phyloP scores from a whole-genome alignment of 176 grass and related monocot species.

The Zizania latifolia region DNA sequence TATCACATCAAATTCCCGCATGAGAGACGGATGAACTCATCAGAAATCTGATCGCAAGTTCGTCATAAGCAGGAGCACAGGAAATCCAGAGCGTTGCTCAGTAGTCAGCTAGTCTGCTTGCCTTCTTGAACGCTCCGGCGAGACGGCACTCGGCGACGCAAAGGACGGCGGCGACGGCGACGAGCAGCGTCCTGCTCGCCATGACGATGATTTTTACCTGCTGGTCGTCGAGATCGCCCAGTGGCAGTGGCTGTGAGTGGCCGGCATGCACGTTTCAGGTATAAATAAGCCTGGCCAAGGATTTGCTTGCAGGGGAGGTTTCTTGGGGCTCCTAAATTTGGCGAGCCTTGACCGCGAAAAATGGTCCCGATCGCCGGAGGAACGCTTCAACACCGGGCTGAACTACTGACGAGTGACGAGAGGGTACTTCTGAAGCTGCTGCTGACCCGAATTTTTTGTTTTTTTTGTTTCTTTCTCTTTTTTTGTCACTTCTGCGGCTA shows the following conservation, averaged over 20 bases:
- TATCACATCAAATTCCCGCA: background rate
- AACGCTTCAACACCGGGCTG: conserved; percentile 28
- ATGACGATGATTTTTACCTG: background rate
- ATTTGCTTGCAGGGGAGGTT: background rate
- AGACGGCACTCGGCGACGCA: conserved; percentile 17
- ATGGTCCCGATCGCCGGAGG: conserved; percentile 13
- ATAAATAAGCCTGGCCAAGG: conserved; percentile 20
- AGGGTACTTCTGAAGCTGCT: no score
- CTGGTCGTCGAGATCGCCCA: background rate
- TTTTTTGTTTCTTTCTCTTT: background rate
- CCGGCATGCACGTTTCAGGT: background rate
- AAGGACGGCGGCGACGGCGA: background rate
- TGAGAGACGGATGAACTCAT: background rate
- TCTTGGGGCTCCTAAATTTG: conserved; percentile 30
- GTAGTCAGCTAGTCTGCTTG: conserved; percentile 16
- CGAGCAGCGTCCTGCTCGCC: conserved; percentile 6
- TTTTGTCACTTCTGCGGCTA: no score
- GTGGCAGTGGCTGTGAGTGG: background rate
- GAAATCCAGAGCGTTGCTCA: no score
- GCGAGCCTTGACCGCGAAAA: conserved; percentile 9
- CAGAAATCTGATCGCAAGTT: no score
- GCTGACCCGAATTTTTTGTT: background rate
- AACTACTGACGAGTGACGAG: background rate
- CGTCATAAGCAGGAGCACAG: no score
- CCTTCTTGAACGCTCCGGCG: conserved; percentile 41